A percentile compares a stretch with the other conserved stretches of the same genome.
These are phyloP conservation scores for Aspergillus bridgeri DNA, from an alignment of 495 filamentous ascomycete species.

Conservation along the genomic window DNA sequence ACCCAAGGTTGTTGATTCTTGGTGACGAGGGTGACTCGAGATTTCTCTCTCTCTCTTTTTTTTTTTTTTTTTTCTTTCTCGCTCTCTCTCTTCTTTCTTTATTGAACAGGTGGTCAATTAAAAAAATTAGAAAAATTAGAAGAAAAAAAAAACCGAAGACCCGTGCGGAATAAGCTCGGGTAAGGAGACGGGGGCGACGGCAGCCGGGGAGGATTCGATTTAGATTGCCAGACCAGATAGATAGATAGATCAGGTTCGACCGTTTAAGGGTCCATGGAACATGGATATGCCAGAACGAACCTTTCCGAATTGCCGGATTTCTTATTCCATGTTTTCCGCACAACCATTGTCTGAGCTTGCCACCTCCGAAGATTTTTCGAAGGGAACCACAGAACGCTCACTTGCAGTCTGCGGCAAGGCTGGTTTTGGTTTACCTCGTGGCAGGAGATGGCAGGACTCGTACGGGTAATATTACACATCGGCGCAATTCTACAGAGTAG, in stretches of 20 bases:
- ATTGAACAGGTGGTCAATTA: neutral
- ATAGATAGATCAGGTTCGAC: neutral
- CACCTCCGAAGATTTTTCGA: conserved; percentile 5
- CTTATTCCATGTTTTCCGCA: neutral
- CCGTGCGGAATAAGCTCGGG: conserved; percentile 9
- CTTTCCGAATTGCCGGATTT: conserved; percentile 8
- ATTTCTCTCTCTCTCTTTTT: no score
- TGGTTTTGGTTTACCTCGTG: conserved; percentile 1
- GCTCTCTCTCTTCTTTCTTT: no score
- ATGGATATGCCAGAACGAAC: neutral
- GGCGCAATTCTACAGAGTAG: no score
- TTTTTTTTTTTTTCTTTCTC: neutral
- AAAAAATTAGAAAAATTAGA: neutral
- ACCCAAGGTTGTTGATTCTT: neutral
- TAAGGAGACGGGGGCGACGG: neutral
- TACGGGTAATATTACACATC: neutral
- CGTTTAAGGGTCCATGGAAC: neutral
- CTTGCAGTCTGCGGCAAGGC: conserved; percentile 8
- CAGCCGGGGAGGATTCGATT: neutral
- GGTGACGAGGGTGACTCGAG: neutral
- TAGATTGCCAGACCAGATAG: neutral
- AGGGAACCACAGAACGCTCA: conserved; percentile 3
- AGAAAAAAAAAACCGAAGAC: conserved; percentile 1
- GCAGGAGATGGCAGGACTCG: neutral
- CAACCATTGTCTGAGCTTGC: conserved; percentile 1